Evolutionary conservation across 805 yeast genomes (phyloP).

Genomic region (Sporopachydermia quercuum): DNA sequence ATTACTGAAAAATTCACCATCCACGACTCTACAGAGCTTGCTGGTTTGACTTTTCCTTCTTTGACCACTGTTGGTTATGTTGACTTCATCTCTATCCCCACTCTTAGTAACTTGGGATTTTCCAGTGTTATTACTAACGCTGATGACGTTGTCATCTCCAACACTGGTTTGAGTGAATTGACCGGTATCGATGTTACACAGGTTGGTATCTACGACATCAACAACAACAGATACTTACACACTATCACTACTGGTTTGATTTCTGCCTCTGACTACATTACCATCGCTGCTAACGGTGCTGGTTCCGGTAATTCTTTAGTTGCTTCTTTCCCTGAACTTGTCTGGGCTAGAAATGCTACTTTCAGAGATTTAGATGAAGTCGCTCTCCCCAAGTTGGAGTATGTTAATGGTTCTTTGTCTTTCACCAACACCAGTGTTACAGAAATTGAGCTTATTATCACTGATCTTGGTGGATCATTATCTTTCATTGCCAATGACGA

Average conservation of each 20-base stretch:
- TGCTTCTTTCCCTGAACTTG: conserved; percentile 33
- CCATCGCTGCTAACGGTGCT: conserved; percentile 77
- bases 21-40: conserved; percentile 47
- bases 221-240: conserved; percentile 73
- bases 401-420: conserved; percentile 72
- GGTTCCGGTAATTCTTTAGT: conserved; percentile 55
- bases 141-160: conserved; percentile 38
- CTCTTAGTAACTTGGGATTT: conserved; percentile 57
- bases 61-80: conserved; percentile 74
- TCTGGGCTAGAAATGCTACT: conserved; percentile 79
- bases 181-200: conserved; percentile 22
- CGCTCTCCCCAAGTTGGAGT: conserved; percentile 49
- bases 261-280: conserved; percentile 58
- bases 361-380: conserved; percentile 69
- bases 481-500: conserved; percentile 60
- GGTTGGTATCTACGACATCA: conserved; percentile 38
- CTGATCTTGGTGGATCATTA: conserved; percentile 66
- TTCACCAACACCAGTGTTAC: conserved; percentile 59
- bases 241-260: conserved; percentile 58
- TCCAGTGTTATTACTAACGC: conserved; percentile 58
- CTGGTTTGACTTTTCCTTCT: conserved; percentile 57
- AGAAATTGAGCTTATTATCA: conserved; percentile 34
- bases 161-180: conserved; percentile 24
- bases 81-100: conserved; percentile 74
- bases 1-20: conserved; percentile 61